phyloP scores from a whole-genome alignment of 2,329 filamentous ascomycete species.

The Penicillium expansum region DNA sequence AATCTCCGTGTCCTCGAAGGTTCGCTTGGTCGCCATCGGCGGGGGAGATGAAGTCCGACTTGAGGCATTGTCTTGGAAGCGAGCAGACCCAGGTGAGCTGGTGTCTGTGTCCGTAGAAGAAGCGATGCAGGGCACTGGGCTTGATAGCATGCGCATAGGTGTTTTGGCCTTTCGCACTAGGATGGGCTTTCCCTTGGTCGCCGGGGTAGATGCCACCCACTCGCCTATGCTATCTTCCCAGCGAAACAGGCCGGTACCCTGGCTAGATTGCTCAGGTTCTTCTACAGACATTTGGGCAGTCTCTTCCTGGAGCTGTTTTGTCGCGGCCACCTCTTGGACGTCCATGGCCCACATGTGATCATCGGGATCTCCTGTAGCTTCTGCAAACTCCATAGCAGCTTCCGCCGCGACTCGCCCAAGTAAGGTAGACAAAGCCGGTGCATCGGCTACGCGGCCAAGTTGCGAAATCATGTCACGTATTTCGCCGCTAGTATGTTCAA shows the following conservation, averaged over 20 bases:
- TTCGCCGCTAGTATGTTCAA: constrained; percentile 24
- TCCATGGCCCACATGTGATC: constrained; percentile 42
- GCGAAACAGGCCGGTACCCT: constrained; percentile 37
- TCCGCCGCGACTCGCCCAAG: constrained; percentile 39
- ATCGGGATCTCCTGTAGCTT: constrained; percentile 36
- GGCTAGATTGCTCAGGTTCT: constrained; percentile 13
- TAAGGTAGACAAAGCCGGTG: constrained; percentile 26
- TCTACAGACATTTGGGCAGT: constrained; percentile 10
- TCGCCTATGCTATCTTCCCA: constrained; percentile 59
- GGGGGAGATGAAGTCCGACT: constrained; percentile 34
- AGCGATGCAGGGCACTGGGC: constrained; percentile 14
- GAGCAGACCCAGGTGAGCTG: constrained; percentile 21
- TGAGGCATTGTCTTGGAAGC: constrained; percentile 21
- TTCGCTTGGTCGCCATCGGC: constrained; percentile 25
- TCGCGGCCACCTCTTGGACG: constrained; percentile 35
- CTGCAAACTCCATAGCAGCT: constrained; percentile 42
- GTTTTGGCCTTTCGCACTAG: neutral
- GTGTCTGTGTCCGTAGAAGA: constrained; percentile 29
- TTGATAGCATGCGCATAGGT: constrained; percentile 6
- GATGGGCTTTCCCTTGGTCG: constrained; percentile 22
- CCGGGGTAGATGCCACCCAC: constrained; percentile 54
- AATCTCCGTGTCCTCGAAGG: constrained; percentile 11
- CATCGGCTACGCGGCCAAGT: constrained; percentile 21
- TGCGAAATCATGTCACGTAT: constrained; percentile 29
- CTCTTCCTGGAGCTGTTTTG: constrained; percentile 16